Evolutionary conservation across 176 grass and related monocot species (phyloP), one percentile per base, ranked within the genome.

Genomic region (Bolboschoenus planiculmis): DNA sequence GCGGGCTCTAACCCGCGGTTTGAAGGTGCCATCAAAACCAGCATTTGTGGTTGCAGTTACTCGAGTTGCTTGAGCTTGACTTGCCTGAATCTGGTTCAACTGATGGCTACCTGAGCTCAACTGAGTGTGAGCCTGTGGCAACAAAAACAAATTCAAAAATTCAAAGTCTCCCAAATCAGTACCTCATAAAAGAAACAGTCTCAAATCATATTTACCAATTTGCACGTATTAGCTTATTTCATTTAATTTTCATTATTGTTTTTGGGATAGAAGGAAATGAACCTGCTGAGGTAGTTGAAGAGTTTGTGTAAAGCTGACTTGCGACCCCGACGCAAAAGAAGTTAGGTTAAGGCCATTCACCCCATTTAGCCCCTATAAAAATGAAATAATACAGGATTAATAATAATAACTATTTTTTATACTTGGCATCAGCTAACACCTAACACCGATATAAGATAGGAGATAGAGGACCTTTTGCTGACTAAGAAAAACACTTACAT

Each of bases 1-100:
- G 24, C 93, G 90, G 35, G 90, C 93, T 64, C 90, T 89, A 68
- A 61, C 79, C 4, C 88, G 86, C 68, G 88, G 93, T 55, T 96
- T 96, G 33, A 81, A 81, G 37, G 79, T 59, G 34, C 57, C 56
- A 46, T 64, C 79, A 81, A 81, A 64, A 61, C 79, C 57, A 47
- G n/a, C 3, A 61, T 42, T 61, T 40, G 36, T 47, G 39, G 33
- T 47, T 51, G 85, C 20, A 3, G 76, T 82, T 5, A 51, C 47
- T 73, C 61, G 82, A 78, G 86, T 87, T 80, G 53, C 61, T 31
- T 84, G 78, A 86, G 40, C 53, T 63, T 71, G 65, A 89, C 88
- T 85, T 79, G 73, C 6, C 80, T 84, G 85, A 20, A 57, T 66
- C 53, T 89, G 89, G 51, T 79, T 56, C 50, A 79, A 34, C 75